These are phyloP conservation scores for Larix sibirica DNA, from an alignment of 83 land plant genomes.

Conservation along the genomic window DNA sequence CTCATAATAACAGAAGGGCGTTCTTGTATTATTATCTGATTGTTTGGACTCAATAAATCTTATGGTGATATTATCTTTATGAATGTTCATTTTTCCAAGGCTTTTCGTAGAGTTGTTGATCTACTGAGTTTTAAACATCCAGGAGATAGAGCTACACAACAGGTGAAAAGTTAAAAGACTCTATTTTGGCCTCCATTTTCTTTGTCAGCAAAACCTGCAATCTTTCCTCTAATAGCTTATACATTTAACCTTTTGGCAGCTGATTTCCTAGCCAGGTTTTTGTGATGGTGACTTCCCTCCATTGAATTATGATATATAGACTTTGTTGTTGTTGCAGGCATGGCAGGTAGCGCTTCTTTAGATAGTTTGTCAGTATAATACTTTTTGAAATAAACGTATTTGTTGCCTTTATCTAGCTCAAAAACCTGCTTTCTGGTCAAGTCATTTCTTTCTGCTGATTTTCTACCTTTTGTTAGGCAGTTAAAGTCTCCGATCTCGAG, in stretches of 20 bases:
- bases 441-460: neutral
- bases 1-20: neutral
- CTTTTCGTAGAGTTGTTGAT: neutral
- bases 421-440: neutral
- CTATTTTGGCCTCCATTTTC: neutral
- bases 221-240: neutral
- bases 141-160: neutral
- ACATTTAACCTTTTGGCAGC: neutral
- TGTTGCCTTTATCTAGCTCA: neutral
- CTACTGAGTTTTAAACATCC: neutral
- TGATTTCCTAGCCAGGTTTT: conserved; percentile 1
- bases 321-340: neutral
- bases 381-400: neutral
- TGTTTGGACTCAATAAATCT: neutral
- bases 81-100: neutral
- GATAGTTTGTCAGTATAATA: neutral
- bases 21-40: neutral
- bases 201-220: neutral
- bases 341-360: neutral
- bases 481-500: conserved; percentile 7
- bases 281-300: neutral
- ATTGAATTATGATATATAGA: conserved; percentile 1
- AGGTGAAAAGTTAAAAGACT: neutral
- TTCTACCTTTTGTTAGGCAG: conserved; percentile 8
- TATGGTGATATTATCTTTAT: neutral